A percentile compares a stretch with the other conserved stretches of the same genome.
Conservation (phyloP, 2,329 filamentous ascomycete species). For the Ophiocordyceps camponoti-leonardi region DNA sequence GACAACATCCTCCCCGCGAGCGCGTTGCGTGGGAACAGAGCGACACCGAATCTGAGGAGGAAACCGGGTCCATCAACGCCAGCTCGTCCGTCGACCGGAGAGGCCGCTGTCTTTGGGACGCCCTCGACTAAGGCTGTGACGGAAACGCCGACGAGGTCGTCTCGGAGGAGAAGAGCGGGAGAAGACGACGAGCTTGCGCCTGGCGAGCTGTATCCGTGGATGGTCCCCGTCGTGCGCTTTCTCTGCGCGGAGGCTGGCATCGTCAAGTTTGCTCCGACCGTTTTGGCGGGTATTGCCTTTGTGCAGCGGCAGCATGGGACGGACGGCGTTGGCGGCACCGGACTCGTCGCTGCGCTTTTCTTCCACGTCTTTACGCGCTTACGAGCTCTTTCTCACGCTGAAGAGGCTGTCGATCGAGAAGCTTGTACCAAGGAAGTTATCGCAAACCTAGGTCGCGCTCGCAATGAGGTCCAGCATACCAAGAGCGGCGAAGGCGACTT, state of each 20-base stretch:
- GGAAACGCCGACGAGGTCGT: slow-evolving; percentile 25
- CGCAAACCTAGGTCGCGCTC: slow-evolving; percentile 20
- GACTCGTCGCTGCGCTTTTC: slow-evolving; percentile 41
- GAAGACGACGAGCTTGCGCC: slow-evolving; percentile 1
- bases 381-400: slow-evolving; percentile 19
- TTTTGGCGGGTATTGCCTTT: slow-evolving; percentile 55
- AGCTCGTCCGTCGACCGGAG: slow-evolving; percentile 28
- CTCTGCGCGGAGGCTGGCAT: slow-evolving; percentile 44
- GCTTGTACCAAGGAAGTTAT: slow-evolving; percentile 32
- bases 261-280: slow-evolving; percentile 47
- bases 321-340: slow-evolving; percentile 29
- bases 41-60: slow-evolving; percentile 10
- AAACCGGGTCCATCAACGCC: slow-evolving; percentile 6
- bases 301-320: slow-evolving; percentile 18
- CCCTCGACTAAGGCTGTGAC: slow-evolving; percentile 7
- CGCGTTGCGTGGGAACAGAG: neutral
- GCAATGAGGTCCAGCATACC: slow-evolving; percentile 18
- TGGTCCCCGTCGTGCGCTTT: slow-evolving; percentile 48
- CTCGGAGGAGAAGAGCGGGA: slow-evolving; percentile 9
- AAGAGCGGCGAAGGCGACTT: slow-evolving; percentile 24
- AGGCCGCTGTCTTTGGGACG: slow-evolving; percentile 24
- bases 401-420: slow-evolving; percentile 19
- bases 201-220: slow-evolving; percentile 37
- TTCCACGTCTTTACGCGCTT: slow-evolving; percentile 40
- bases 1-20: slow-evolving; percentile 46